A percentile compares a stretch with the other conserved stretches of the same genome.
Conservation (phyloP, 2,329 filamentous ascomycete species). For the Rachicladosporium sp. region DNA sequence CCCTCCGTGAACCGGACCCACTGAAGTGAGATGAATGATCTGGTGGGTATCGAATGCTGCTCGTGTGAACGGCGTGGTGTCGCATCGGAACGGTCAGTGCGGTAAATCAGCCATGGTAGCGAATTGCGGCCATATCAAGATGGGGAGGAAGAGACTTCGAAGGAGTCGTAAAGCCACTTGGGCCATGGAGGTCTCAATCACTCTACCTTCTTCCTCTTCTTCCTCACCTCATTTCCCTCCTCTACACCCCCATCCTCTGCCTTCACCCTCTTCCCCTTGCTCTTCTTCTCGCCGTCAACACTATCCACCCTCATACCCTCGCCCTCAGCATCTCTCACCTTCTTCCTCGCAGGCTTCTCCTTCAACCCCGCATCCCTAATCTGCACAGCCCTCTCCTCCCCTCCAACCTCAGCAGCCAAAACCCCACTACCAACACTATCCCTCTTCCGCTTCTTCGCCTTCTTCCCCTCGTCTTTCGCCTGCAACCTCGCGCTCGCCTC, state of each 20-base stretch:
- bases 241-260: constrained; percentile 1
- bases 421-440: constrained; percentile 18
- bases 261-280: constrained; percentile 2
- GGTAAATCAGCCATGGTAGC: too few relatives aligned
- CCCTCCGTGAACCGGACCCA: too few relatives aligned
- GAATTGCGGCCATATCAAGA: too few relatives aligned
- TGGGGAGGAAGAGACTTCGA: too few relatives aligned
- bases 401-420: constrained; percentile 6
- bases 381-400: constrained; percentile 15
- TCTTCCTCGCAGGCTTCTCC: constrained; percentile 9
- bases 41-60: too few relatives aligned
- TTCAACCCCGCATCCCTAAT: constrained; percentile 1
- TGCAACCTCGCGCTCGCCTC: constrained; percentile 21
- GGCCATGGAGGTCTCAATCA: not conserved
- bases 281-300: not conserved
- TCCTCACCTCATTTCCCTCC: not conserved
- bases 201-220: constrained; percentile 1
- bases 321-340: constrained; percentile 5
- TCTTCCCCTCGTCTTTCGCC: constrained; percentile 18
- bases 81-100: too few relatives aligned
- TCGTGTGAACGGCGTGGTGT: too few relatives aligned
- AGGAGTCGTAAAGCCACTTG: too few relatives aligned
- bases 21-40: too few relatives aligned
- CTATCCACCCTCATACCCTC: constrained; percentile 3
- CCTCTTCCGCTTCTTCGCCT: constrained; percentile 24